Conservation (phyloP, 2,329 filamentous ascomycete genomes). For the Fusarium nelsonii region DNA sequence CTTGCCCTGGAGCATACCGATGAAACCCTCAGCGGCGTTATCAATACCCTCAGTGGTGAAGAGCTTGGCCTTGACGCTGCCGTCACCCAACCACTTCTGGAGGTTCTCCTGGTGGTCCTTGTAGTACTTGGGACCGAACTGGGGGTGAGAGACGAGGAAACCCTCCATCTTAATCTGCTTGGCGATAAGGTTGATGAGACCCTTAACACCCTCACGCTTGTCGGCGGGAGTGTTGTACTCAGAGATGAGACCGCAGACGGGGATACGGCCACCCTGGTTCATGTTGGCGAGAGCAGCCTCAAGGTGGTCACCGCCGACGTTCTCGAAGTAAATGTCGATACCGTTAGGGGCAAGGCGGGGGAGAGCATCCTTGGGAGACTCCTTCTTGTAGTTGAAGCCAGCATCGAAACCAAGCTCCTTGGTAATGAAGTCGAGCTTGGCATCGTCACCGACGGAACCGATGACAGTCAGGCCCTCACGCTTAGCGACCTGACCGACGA, state of each 20-base stretch:
- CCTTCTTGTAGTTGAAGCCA: conserved; percentile 92
- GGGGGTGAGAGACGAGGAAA: conserved; percentile 77
- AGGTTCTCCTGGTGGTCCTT: conserved; percentile 82
- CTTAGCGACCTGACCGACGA: conserved; percentile 88
- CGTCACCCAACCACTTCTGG: conserved; percentile 80
- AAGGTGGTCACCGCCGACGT: conserved; percentile 66
- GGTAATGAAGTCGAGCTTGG: conserved; percentile 77
- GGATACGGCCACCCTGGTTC: conserved; percentile 75
- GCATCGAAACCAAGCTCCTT: conserved; percentile 65
- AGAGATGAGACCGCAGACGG: conserved; percentile 69
- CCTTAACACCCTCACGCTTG: conserved; percentile 75
- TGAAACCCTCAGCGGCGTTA: conserved; percentile 77
- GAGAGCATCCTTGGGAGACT: conserved; percentile 76
- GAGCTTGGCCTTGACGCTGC: conserved; percentile 77
- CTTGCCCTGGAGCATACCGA: conserved; percentile 80
- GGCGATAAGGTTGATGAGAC: conserved; percentile 71
- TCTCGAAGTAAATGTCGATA: conserved; percentile 75
- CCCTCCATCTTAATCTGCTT: conserved; percentile 80
- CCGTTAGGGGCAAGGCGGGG: conserved; percentile 78
- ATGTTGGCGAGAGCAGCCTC: conserved; percentile 59
- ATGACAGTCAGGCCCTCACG: conserved; percentile 83
- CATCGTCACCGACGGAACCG: conserved; percentile 82
- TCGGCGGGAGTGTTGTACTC: conserved; percentile 76
- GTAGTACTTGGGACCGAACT: conserved; percentile 74
- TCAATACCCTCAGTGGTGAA: conserved; percentile 82